phyloP scores from a whole-genome alignment of 1,284 basidiomycete species.

The Apiotrichum gamsii region DNA sequence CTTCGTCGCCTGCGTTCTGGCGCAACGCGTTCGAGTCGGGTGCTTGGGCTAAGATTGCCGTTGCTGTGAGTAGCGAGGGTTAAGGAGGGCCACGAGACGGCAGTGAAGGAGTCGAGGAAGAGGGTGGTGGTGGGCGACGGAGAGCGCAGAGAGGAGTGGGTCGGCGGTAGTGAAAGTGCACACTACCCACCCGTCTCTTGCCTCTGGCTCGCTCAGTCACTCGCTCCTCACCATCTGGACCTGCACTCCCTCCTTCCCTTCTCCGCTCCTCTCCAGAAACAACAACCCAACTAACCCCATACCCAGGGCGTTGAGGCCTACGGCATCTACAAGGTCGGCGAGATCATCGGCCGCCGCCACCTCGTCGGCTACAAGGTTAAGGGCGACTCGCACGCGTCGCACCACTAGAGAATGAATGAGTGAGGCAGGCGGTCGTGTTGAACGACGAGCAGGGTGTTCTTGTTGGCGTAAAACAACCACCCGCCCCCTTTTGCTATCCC shows the following conservation, averaged over 20 bases:
- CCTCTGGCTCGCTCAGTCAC: no score
- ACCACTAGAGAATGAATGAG: slow-evolving; percentile 16
- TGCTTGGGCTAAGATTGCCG: slow-evolving; percentile 67
- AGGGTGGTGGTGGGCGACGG: no score
- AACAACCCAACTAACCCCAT: background rate
- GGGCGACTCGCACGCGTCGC: slow-evolving; percentile 14
- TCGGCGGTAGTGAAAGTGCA: no score
- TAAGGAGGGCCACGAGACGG: no score
- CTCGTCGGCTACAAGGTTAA: slow-evolving; percentile 70
- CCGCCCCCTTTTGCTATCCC: no score
- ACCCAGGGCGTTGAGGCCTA: slow-evolving; percentile 53
- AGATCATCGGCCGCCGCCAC: slow-evolving; percentile 78
- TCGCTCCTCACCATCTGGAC: background rate
- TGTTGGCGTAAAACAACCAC: background rate
- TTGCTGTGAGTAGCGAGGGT: slow-evolving; percentile 72
- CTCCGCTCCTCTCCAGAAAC: background rate
- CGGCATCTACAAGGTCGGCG: slow-evolving; percentile 68
- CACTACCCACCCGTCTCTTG: no score
- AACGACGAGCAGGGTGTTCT: no score
- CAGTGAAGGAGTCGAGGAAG: no score
- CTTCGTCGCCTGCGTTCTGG: slow-evolving; percentile 64
- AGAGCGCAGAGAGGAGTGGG: no score
- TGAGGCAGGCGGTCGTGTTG: no score
- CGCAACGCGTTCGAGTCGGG: slow-evolving; percentile 63
- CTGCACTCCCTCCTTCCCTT: background rate